A percentile compares a stretch with the other conserved stretches of the same genome.
Evolutionary conservation across 495 filamentous ascomycete species (phyloP).

Genomic region (Penicillium antarcticum): DNA sequence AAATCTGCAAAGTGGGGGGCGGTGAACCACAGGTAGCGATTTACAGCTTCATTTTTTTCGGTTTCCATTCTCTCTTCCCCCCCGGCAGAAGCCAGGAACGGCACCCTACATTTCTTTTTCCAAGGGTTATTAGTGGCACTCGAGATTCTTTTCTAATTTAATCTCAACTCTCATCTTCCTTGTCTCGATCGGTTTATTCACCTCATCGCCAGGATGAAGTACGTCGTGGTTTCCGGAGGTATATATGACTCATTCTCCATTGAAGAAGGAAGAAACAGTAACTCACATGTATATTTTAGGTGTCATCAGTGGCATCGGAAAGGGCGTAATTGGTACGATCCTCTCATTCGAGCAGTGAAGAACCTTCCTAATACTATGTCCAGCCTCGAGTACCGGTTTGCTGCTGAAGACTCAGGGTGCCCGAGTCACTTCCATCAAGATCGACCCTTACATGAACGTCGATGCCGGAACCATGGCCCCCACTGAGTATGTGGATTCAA

Average conservation of each 20-base stretch:
- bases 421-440: constrained; percentile 59
- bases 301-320: constrained; percentile 79
- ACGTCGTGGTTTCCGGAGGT: constrained; percentile 27
- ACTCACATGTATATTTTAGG: constrained; percentile 36
- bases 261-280: background rate
- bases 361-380: constrained; percentile 4
- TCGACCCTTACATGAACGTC: constrained; percentile 60
- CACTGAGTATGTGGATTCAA: constrained; percentile 56
- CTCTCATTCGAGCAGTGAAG: background rate
- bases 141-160: background rate
- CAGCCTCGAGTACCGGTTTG: constrained; percentile 57
- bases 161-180: background rate
- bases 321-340: constrained; percentile 62
- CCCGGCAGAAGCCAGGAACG: constrained; percentile 18
- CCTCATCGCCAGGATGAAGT: constrained; percentile 18
- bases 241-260: constrained; percentile 3
- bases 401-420: constrained; percentile 82
- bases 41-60: constrained; percentile 8
- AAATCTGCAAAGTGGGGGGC: constrained; percentile 17
- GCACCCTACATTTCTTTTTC: constrained; percentile 19
- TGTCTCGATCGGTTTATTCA: background rate
- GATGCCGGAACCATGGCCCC: constrained; percentile 84
- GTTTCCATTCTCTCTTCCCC: constrained; percentile 13
- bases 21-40: constrained; percentile 10
- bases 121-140: background rate